Evolutionary conservation across 2,329 filamentous ascomycete species (phyloP).

Genomic region (Huntiella bhutanensis): DNA sequence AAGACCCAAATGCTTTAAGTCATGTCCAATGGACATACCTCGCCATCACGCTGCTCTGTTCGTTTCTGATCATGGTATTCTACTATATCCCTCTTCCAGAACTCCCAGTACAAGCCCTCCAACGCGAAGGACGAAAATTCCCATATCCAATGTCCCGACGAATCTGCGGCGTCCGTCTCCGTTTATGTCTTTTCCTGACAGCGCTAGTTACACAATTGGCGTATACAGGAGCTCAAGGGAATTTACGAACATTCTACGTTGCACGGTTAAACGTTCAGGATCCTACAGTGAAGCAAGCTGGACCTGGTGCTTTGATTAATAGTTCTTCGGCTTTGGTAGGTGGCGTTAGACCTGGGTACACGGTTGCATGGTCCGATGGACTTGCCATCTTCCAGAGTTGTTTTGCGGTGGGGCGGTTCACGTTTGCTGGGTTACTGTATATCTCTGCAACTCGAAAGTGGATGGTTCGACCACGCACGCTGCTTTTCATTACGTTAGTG

Average conservation of each 20-base stretch:
- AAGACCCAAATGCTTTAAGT: conserved; percentile 33
- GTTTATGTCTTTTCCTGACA: conserved; percentile 41
- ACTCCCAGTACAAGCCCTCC: conserved; percentile 35
- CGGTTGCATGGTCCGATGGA: conserved; percentile 41
- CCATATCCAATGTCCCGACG: conserved; percentile 26
- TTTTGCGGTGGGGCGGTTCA: conserved; percentile 58
- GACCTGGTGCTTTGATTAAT: conserved; percentile 17
- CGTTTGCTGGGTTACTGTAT: conserved; percentile 45
- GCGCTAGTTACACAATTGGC: conserved; percentile 61
- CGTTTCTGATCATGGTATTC: conserved; percentile 48
- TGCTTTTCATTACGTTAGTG: conserved; percentile 38
- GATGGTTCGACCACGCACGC: conserved; percentile 47
- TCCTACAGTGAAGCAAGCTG: conserved; percentile 24
- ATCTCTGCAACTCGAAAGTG: conserved; percentile 26
- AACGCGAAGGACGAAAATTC: conserved; percentile 26
- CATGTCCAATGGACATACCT: conserved; percentile 75
- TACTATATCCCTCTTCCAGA: conserved; percentile 50
- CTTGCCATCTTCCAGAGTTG: conserved; percentile 52
- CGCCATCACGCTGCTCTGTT: conserved; percentile 58
- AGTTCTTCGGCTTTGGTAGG: conserved; percentile 13
- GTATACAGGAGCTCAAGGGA: conserved; percentile 59
- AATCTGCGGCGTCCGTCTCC: conserved; percentile 32
- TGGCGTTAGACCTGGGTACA: conserved; percentile 24
- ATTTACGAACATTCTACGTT: conserved; percentile 41
- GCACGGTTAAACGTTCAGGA: conserved; percentile 24